Evolutionary conservation across 2,329 filamentous ascomycete species (phyloP), one percentile per base, ranked within the genome.

Genomic region (Cladosporium halotolerans): DNA sequence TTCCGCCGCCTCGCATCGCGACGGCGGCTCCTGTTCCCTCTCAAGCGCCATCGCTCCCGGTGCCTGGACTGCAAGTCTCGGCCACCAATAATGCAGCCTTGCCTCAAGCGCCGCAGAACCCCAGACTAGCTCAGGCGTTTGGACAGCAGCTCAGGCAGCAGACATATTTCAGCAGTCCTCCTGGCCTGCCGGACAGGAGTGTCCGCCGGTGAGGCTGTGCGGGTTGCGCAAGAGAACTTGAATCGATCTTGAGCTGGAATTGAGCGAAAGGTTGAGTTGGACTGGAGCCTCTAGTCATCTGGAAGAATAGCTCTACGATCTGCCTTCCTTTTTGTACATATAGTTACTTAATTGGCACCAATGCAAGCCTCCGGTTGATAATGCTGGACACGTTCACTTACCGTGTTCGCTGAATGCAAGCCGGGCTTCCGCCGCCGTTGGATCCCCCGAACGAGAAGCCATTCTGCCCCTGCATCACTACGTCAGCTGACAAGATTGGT

Each of bases 131-230:
- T 7, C 45, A 41, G 13, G 43, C 39, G 3, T 50, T 57, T 16
- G 19, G 33, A 32, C 18, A 42, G 9, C 33, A 55, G 31, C 28
- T 55, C 13, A 23, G 53, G 9, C 48, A 55, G 23, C 49, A 55
- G 33, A 57, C 55, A 7, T 57, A 55, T 32, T 57, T 57, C 23
- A 50, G 53, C 11, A 39, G 53, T 31, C 44, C 49, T 9, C 45
- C 53, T 14, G 55, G 53, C 9, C 41, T 41, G 45, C 32, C 44
- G 14, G 50, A 55, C 28, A 31, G 18, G 16, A 38, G 40, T 8
- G 48, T 51, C 9, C 48, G 10, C 16, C 19, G 19, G 3, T 44
- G 23, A 44, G 10, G 23, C 23, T 10, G 36, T 4, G 9, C 2
- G n/a, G 16, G n/a, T 16, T 13, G 4, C n/a, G 4, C 4, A 36